Conservation (phyloP, 1,284 basidiomycete species). For the Marasmius fiardii region DNA sequence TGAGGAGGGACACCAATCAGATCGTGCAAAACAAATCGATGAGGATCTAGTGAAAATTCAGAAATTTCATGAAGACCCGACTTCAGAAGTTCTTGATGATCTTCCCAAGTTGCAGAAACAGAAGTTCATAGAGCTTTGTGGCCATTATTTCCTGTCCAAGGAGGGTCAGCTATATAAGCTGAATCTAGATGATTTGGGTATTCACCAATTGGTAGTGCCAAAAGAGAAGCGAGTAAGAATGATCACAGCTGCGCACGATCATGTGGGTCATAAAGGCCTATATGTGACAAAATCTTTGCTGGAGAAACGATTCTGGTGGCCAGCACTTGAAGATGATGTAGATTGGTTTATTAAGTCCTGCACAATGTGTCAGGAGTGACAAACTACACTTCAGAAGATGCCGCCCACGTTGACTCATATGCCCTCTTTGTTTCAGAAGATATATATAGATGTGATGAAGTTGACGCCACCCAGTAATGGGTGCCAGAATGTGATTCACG, state of each 20-base stretch:
- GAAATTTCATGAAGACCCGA: constrained; percentile 7
- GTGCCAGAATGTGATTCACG: background rate
- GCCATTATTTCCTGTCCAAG: background rate
- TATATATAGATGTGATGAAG: constrained; percentile 10
- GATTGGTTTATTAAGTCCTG: too few relatives aligned
- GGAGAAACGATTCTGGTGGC: constrained; percentile 20
- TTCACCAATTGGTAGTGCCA: background rate
- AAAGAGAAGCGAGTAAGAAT: background rate
- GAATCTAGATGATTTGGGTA: constrained; percentile 9
- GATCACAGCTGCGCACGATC: background rate
- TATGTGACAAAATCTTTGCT: constrained; percentile 18
- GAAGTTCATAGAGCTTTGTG: background rate
- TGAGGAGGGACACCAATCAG: background rate
- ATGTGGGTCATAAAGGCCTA: constrained; percentile 7
- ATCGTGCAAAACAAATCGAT: constrained; percentile 12
- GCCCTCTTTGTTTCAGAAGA: constrained; percentile 15
- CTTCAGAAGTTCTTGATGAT: constrained; percentile 12
- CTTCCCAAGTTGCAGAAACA: background rate
- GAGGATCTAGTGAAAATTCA: constrained; percentile 6
- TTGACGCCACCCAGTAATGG: constrained; percentile 4
- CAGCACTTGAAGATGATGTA: too few relatives aligned
- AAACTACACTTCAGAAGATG: constrained; percentile 2
- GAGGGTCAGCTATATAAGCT: background rate
- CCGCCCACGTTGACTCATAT: constrained; percentile 12
- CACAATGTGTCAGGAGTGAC: constrained; percentile 10